These are phyloP conservation scores for Medicago lupulina DNA, from an alignment of 306 rosid genomes.

Conservation along the genomic window DNA sequence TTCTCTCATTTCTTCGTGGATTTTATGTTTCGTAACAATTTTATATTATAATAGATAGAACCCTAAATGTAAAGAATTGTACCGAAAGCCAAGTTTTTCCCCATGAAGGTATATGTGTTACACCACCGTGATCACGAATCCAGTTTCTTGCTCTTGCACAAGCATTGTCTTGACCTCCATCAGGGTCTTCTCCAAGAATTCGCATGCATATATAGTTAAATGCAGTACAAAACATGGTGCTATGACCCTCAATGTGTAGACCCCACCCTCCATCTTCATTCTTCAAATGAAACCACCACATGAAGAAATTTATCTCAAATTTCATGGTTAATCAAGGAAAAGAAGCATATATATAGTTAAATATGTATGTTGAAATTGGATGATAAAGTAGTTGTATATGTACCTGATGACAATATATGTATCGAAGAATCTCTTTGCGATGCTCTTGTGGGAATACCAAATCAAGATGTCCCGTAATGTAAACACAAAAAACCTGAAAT, in stretches of 20 bases:
- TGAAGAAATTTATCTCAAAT: not conserved
- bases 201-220: constrained; percentile 71
- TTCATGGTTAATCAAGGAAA: not conserved
- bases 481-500: constrained; percentile 61
- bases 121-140: constrained; percentile 77
- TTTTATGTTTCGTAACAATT: too few relatives aligned
- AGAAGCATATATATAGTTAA: too few relatives aligned
- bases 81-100: constrained; percentile 93
- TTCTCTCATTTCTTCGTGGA: too few relatives aligned
- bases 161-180: constrained; percentile 65
- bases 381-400: not conserved
- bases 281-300: constrained; percentile 37
- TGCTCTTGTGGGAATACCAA: constrained; percentile 52
- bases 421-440: constrained; percentile 70
- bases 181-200: constrained; percentile 71
- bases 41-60: not conserved
- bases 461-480: constrained; percentile 70
- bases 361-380: not conserved
- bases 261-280: constrained; percentile 96
- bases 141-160: constrained; percentile 71
- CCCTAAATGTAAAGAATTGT: not conserved
- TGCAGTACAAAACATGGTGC: constrained; percentile 74
- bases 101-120: constrained; percentile 76
- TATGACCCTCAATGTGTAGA: constrained; percentile 74
- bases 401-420: constrained; percentile 73